Evolutionary conservation across 2,329 filamentous ascomycete genomes (phyloP).

Genomic region (Microascus cirrosus): DNA sequence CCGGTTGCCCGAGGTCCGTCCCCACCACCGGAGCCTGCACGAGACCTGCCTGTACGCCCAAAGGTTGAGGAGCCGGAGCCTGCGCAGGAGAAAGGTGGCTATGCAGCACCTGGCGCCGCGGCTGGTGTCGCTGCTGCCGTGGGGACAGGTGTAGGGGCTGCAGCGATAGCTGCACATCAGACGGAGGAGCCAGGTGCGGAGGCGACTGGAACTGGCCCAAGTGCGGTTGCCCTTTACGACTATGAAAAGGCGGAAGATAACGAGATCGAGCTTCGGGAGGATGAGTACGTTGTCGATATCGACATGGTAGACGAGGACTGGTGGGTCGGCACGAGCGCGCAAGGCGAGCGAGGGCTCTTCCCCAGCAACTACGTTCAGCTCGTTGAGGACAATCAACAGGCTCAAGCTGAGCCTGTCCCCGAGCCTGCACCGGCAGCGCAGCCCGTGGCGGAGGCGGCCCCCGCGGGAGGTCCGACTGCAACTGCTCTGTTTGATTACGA

Average conservation of each 20-base stretch:
- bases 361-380: conserved; percentile 96
- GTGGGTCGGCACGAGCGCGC: conserved; percentile 91
- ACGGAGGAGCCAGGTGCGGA: conserved; percentile 1
- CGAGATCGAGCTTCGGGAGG: conserved; percentile 83
- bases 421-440: conserved; percentile 17
- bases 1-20: conserved; percentile 56
- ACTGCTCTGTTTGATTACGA: conserved; percentile 93
- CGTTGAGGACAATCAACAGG: conserved; percentile 41
- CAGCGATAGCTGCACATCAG: conserved; percentile 2
- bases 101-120: conserved; percentile 1
- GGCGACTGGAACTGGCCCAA: conserved; percentile 36
- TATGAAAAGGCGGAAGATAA: conserved; percentile 98
- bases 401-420: conserved; percentile 8
- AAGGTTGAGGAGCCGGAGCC: conserved; percentile 4
- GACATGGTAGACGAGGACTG: conserved; percentile 97
- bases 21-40: conserved; percentile 6
- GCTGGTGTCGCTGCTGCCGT: conserved; percentile 1
- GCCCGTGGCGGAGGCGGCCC: conserved; percentile 22
- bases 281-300: conserved; percentile 80
- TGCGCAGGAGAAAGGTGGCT: conserved; percentile 4
- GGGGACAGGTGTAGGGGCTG: neutral
- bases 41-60: conserved; percentile 3
- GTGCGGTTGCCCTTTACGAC: conserved; percentile 79
- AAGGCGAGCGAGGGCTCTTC: conserved; percentile 81
- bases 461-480: conserved; percentile 50